Evolutionary conservation across 441 rosid genomes (phyloP).

Genomic region (Syzygium malaccense): DNA sequence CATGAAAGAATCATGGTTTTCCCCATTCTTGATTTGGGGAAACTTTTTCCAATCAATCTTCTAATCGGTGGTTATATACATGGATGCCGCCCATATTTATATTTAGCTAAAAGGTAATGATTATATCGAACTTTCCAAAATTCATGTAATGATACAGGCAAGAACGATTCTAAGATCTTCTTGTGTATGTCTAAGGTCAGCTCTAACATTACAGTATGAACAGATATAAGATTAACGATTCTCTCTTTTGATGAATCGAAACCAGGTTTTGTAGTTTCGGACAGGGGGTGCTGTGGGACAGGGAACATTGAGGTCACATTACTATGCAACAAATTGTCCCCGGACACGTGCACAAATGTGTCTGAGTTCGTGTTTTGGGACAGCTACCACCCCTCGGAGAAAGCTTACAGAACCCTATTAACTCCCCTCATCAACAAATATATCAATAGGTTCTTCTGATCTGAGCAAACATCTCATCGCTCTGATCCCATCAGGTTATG

Average conservation of each 20-base stretch:
- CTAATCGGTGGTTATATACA: not conserved
- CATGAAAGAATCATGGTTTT: not conserved
- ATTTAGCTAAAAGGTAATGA: not conserved
- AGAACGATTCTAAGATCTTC: not conserved
- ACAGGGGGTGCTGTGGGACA: slow-evolving; percentile 46
- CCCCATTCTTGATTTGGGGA: not conserved
- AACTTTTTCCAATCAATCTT: not conserved
- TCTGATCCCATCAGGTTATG: not conserved
- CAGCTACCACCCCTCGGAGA: slow-evolving; percentile 47
- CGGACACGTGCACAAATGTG: slow-evolving; percentile 23
- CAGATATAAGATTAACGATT: not conserved
- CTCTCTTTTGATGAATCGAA: not conserved
- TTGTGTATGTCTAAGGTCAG: not conserved
- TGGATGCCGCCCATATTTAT: not conserved
- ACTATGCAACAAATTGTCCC: slow-evolving; percentile 24
- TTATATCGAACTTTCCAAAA: not conserved
- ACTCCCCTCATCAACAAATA: slow-evolving; percentile 9
- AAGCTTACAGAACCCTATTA: slow-evolving; percentile 24
- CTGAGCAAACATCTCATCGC: not conserved
- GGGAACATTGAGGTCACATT: slow-evolving; percentile 39
- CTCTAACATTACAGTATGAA: not conserved
- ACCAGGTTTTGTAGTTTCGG: slow-evolving; percentile 23
- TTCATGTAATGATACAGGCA: not conserved
- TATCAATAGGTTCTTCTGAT: slow-evolving; percentile 4
- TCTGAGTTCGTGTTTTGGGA: slow-evolving; percentile 44